Conservation (phyloP, 305 asterid genomes). For the Fraxinus velutina region DNA sequence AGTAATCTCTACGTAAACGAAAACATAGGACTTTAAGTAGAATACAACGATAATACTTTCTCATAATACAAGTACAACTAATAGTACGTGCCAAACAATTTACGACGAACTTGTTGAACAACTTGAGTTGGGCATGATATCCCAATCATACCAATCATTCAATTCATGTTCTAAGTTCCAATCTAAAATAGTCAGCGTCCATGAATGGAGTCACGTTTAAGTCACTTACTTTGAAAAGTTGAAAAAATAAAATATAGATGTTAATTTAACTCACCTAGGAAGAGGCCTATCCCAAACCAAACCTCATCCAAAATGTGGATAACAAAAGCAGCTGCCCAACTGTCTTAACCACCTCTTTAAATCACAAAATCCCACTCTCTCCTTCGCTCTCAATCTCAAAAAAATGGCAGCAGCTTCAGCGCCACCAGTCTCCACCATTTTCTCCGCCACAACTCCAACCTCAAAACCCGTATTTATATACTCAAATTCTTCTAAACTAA, state of each 20-base stretch:
- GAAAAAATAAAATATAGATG: not conserved
- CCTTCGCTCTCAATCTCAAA: slow-evolving; percentile 18
- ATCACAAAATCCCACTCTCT: not conserved
- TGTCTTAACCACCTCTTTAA: not conserved
- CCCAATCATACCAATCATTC: not conserved
- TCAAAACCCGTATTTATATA: slow-evolving; percentile 23
- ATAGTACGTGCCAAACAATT: not conserved
- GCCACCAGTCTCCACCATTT: slow-evolving; percentile 32
- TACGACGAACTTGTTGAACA: not conserved
- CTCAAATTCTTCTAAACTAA: slow-evolving; percentile 23
- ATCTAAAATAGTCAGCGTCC: not conserved
- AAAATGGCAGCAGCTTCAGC: slow-evolving; percentile 40
- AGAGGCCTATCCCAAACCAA: not conserved
- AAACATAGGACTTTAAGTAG: not conserved
- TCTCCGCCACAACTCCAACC: slow-evolving; percentile 26
- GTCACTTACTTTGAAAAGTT: not conserved
- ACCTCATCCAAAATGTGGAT: slow-evolving; percentile 50
- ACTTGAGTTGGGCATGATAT: not conserved
- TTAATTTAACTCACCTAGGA: not conserved
- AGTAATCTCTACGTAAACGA: not conserved
- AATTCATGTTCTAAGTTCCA: not conserved
- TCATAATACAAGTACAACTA: not conserved
- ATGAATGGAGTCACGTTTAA: not conserved
- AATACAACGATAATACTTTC: not conserved
- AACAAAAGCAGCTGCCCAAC: slow-evolving; percentile 30